Conservation (phyloP, 257 asterid species). For the Penstemon barbatus region DNA sequence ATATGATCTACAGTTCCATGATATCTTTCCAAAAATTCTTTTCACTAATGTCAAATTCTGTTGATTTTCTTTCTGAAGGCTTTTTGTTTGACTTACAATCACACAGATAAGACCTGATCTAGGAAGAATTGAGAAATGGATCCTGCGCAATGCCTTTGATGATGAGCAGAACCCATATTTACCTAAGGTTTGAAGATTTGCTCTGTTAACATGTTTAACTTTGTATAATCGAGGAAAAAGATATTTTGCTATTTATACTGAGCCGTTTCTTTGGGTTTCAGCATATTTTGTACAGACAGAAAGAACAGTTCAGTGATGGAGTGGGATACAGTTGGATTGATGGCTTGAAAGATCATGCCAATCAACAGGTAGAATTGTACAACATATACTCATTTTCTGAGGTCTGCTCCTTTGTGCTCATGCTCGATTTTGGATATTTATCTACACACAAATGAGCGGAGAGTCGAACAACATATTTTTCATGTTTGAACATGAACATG, state of each 20-base stretch:
- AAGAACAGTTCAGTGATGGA: constrained; percentile 98
- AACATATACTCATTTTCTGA: constrained; percentile 7
- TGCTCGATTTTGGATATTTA: background rate
- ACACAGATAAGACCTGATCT: constrained; percentile 77
- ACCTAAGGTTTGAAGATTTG: constrained; percentile 71
- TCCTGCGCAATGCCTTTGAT: constrained; percentile 88
- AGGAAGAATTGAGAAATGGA: constrained; percentile 97
- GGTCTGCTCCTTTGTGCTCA: constrained; percentile 14
- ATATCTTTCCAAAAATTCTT: too few relatives aligned
- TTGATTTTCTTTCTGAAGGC: background rate
- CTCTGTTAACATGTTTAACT: background rate
- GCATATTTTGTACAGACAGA: constrained; percentile 95
- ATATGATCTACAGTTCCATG: too few relatives aligned
- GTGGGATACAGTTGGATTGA: constrained; percentile 99
- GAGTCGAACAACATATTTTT: too few relatives aligned
- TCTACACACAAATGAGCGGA: background rate
- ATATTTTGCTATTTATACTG: constrained; percentile 1
- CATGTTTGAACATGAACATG: too few relatives aligned
- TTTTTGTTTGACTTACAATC: constrained; percentile 25
- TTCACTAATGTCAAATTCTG: too few relatives aligned
- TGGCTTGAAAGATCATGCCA: constrained; percentile 90
- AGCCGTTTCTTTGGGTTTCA: constrained; percentile 39
- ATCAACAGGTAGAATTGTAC: constrained; percentile 53
- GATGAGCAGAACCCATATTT: constrained; percentile 85
- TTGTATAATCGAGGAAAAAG: constrained; percentile 1